Percentiles rank a stretch among this genome's conserved stretches.
These are phyloP conservation scores for Trypanosoma lewisi DNA, from an alignment of 208 protist genomes.

Conservation along the genomic window DNA sequence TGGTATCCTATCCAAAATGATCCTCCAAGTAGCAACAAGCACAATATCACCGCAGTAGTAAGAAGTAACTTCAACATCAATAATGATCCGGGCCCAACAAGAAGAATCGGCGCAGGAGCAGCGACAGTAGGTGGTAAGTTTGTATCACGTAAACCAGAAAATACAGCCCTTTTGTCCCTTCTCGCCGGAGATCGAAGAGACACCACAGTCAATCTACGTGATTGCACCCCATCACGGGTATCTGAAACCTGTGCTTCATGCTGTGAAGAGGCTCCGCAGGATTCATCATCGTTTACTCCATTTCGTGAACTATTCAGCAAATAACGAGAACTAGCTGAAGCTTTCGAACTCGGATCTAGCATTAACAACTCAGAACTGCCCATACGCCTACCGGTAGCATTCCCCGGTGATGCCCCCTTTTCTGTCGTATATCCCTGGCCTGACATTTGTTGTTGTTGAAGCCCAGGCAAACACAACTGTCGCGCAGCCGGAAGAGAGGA, in stretches of 20 bases:
- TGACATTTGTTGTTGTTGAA: neutral
- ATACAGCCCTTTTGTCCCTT: neutral
- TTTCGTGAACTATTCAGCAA: too few relatives aligned
- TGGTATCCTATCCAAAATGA: conserved; percentile 43
- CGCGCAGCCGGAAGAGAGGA: neutral
- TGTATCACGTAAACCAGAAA: neutral
- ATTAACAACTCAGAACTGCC: neutral
- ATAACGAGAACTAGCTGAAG: too few relatives aligned
- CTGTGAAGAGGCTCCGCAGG: too few relatives aligned
- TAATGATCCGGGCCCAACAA: neutral
- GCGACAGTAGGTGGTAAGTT: neutral
- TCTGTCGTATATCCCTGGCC: neutral
- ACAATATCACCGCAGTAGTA: neutral
- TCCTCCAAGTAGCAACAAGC: conserved; percentile 15
- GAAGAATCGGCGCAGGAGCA: neutral
- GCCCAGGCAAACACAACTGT: neutral
- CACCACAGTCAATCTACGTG: neutral
- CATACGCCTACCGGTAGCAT: too few relatives aligned
- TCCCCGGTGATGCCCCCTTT: neutral
- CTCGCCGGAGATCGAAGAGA: neutral
- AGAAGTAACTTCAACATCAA: neutral
- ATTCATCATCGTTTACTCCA: neutral
- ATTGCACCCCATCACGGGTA: neutral
- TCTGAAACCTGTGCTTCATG: neutral
- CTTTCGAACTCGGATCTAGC: neutral